Base-by-base conservation (phyloP, 192 early-diverging fungal genomes). In the Chytriomyces sp. region DNA sequence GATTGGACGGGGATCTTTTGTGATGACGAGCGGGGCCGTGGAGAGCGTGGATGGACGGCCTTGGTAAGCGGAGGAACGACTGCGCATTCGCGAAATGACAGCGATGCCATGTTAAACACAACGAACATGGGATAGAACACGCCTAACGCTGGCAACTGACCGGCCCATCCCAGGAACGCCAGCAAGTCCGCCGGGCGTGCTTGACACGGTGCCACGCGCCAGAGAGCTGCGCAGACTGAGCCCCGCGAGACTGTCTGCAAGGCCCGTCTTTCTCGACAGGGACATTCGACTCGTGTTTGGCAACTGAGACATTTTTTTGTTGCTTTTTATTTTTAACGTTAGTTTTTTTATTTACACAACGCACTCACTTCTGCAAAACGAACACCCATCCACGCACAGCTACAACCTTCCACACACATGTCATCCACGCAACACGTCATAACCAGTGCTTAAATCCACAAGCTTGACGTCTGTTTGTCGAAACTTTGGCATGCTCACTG, bases 1-100 rank as follows among this genome's bases (percentile, higher is more conserved):
- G 13, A 93, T 75, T 10, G 90, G 86, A 47, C 93, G 87, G 7
- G 90, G 89, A 62, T 94, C 93, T 75, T 92, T 92, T 3, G 78
- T 73, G 50, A 79, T 76, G n/a, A 63, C 65, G 5, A 61, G 48
- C 18, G 26, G 63, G n/a, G 69, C 78, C 26, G 61, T 69, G 45
- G 61, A 60, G n/a, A 75, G 66, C 5, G 11, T 50, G 9, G 75
- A 76, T 13, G 75, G 75, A 9, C 75, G 61, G 16, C 64, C 64
- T 8, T 50, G 10, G 48, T 50, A 67, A 48, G 75, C 50, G 3
- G 45, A 50, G n/a, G 75, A 76, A 24, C 75, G 75, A 2, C 75
- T 76, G 48, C 1, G 45, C 11, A 59, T n/a, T 59, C 0, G 20
- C 16, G 5, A 59, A 20, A 20, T n/a, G 7, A 20, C 35, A 59